Evolutionary conservation across 2,329 filamentous ascomycete species (phyloP), one percentile per base, ranked within the genome.

Genomic region (Alternaria arborescens): DNA sequence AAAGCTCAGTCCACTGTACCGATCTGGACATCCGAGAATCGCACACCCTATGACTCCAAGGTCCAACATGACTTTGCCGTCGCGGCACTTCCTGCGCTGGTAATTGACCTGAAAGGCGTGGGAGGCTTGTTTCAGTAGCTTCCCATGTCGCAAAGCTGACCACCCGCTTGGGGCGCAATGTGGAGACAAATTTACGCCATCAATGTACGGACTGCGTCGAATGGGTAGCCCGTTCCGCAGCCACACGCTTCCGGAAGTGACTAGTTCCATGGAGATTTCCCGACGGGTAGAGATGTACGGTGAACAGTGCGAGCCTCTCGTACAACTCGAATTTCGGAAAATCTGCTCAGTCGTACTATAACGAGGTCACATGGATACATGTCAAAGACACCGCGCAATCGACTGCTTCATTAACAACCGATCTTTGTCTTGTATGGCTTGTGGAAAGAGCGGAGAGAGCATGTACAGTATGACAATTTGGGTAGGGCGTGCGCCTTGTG

Each of bases 401-500:
- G 40, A 18, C 4, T 24, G 26, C 12, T 34, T 46, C 8, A 12
- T 30, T 12, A 54, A 22, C 52, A 22, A 20, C 10, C 28, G 11
- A 46, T 26, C 12, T 42, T 11, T 24, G 20, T 42, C 12, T 41
- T 0, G 20, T 12, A 30, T 22, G 47, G 43, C 22, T 24, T n/a
- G 20, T 28, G 42, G 20, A 6, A 11, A 46, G 34, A 14, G 51
- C 43, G 36, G 16, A 47, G 3, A 18, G 24, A 24, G 12, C 22
- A 16, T 7, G 30, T 32, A 26, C 6, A 26, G 24, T 26, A 22
- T 11, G 47, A 32, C 32, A 24, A 8, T 14, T 28, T 52, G n/a
- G 44, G 30, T 56, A 60, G 18, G 57, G 52, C 57, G 57, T 30
- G 32, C 52, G 57, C 38, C 57, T 44, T 60, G 28, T 55, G 52